Evolutionary conservation across 2,329 filamentous ascomycete species (phyloP).

Genomic region (Colletotrichum aenigma): DNA sequence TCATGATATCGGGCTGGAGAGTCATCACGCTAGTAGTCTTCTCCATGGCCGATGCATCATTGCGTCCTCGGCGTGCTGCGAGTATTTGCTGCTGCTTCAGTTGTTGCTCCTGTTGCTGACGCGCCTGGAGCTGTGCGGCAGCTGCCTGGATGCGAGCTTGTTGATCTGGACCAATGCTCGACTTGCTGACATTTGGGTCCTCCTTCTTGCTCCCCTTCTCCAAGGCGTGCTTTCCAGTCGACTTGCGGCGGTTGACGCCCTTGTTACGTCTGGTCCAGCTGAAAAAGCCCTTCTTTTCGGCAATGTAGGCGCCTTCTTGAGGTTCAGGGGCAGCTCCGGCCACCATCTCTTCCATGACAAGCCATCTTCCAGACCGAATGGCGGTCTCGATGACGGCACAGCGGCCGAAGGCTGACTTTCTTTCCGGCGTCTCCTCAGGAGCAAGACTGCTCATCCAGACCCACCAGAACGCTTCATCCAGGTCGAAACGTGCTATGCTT

Average conservation of each 20-base stretch:
- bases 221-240: slow-evolving; percentile 65
- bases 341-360: slow-evolving; percentile 95
- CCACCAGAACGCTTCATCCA: slow-evolving; percentile 99
- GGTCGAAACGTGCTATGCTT: slow-evolving; percentile 82
- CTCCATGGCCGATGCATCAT: slow-evolving; percentile 60
- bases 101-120: slow-evolving; percentile 64
- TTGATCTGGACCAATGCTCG: slow-evolving; percentile 86
- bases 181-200: slow-evolving; percentile 67
- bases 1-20: slow-evolving; percentile 82
- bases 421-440: slow-evolving; percentile 81
- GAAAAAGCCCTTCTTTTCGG: slow-evolving; percentile 94
- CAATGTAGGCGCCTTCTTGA: slow-evolving; percentile 85
- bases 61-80: slow-evolving; percentile 56
- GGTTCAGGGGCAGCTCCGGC: slow-evolving; percentile 89
- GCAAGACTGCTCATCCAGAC: slow-evolving; percentile 98
- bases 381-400: slow-evolving; percentile 91
- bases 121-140: slow-evolving; percentile 80
- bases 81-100: slow-evolving; percentile 31
- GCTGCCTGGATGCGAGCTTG: slow-evolving; percentile 93
- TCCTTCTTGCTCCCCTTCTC: slow-evolving; percentile 48
- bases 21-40: slow-evolving; percentile 94
- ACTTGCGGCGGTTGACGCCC: slow-evolving; percentile 70
- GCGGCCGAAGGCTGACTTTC: slow-evolving; percentile 92
- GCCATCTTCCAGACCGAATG: slow-evolving; percentile 82
- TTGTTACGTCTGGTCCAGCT: slow-evolving; percentile 78